phyloP scores from a whole-genome alignment of 2,329 filamentous ascomycete species.

The Metarhizium guizhouense region DNA sequence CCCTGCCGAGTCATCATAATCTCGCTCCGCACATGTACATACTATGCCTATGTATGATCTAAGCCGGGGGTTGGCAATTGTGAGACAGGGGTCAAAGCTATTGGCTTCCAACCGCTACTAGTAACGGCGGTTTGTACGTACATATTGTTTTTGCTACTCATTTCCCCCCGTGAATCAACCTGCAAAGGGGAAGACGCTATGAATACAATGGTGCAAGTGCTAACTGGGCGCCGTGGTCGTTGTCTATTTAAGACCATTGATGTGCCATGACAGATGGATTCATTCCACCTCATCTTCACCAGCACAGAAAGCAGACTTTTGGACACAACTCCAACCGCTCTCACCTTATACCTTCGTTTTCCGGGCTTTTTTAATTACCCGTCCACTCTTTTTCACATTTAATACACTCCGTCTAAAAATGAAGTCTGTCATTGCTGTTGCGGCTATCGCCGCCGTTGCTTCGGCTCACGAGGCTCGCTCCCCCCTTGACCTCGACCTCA shows the following conservation, averaged over 20 bases:
- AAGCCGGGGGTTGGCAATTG: not conserved
- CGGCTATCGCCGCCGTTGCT: constrained; percentile 8
- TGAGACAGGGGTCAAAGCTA: constrained; percentile 2
- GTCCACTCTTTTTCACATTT: constrained; percentile 12
- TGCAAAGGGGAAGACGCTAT: not conserved
- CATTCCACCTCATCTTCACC: constrained; percentile 3
- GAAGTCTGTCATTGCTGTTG: constrained; percentile 15
- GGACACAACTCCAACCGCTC: constrained; percentile 2
- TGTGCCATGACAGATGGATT: constrained; percentile 5
- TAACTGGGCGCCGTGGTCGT: not conserved
- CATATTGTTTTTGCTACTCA: constrained; percentile 9
- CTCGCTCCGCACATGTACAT: not conserved
- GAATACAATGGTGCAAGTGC: not conserved
- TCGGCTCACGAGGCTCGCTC: constrained; percentile 10
- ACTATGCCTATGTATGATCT: not conserved
- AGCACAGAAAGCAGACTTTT: constrained; percentile 5
- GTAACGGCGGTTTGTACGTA: not conserved
- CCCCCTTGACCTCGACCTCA: constrained; percentile 6
- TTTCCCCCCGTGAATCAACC: constrained; percentile 9
- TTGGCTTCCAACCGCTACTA: not conserved
- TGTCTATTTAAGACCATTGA: constrained; percentile 13
- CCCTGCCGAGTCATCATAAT: not conserved
- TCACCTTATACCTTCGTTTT: constrained; percentile 11
- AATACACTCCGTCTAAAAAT: constrained; percentile 9
- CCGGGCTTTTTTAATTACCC: constrained; percentile 10